A percentile compares a stretch with the other conserved stretches of the same genome.
Evolutionary conservation across 441 rosid species (phyloP).

Genomic region (Adansonia madagascariensis): DNA sequence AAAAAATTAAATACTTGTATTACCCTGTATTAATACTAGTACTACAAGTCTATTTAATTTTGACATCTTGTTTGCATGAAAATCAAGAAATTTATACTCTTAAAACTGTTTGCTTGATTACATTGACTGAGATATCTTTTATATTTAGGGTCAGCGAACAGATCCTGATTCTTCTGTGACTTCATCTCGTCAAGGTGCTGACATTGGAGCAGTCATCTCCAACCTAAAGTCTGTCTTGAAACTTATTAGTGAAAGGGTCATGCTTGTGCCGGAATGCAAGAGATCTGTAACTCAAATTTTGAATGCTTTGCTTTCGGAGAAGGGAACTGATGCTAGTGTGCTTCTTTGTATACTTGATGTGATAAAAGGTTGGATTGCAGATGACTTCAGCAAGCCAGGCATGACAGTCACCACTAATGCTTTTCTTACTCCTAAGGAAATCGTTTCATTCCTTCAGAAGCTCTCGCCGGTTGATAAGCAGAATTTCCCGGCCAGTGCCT

Average conservation of each 20-base stretch:
- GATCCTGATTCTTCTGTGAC: slow-evolving; percentile 92
- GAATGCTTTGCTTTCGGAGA: slow-evolving; percentile 84
- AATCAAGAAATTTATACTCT: neutral
- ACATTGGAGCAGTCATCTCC: slow-evolving; percentile 77
- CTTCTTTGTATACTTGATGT: slow-evolving; percentile 87
- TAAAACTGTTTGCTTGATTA: neutral
- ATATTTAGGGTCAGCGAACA: slow-evolving; percentile 67
- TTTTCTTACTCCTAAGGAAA: slow-evolving; percentile 77
- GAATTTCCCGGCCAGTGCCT: slow-evolving; percentile 61
- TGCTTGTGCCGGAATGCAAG: slow-evolving; percentile 87
- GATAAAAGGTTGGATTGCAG: slow-evolving; percentile 89
- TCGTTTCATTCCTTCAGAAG: slow-evolving; percentile 84
- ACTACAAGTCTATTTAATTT: neutral
- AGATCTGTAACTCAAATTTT: slow-evolving; percentile 72
- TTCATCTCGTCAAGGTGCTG: slow-evolving; percentile 87
- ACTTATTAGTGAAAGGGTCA: slow-evolving; percentile 85
- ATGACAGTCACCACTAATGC: slow-evolving; percentile 48
- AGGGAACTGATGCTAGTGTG: slow-evolving; percentile 86
- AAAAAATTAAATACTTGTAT: too few relatives aligned
- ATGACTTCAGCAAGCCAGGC: slow-evolving; percentile 66
- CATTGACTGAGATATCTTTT: slow-evolving; percentile 13
- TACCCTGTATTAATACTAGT: too few relatives aligned
- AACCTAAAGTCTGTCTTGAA: slow-evolving; percentile 81
- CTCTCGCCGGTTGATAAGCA: slow-evolving; percentile 95
- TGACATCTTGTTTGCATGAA: slow-evolving; percentile 3